A percentile compares a stretch with the other conserved stretches of the same genome.
Conservation (phyloP, 148 eudicot species). For the Fagopyrum homotropicum region DNA sequence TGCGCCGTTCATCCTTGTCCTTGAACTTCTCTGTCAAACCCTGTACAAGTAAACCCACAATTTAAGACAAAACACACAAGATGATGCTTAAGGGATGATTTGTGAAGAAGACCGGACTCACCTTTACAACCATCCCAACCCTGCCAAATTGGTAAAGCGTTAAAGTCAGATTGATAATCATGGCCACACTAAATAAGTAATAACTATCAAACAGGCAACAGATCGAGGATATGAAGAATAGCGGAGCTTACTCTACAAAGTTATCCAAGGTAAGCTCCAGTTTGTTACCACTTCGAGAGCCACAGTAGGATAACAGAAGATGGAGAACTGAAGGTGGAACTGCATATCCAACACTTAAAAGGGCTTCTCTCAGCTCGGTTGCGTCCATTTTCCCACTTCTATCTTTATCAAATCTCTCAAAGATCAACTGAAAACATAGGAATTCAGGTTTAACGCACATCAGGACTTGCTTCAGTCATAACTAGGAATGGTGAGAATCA, state of each 20-base stretch:
- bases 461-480: background rate
- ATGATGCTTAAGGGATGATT: background rate
- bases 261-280: constrained; percentile 56
- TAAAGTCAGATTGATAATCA: background rate
- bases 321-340: constrained; percentile 69
- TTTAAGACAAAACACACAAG: background rate
- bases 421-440: constrained; percentile 40
- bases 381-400: constrained; percentile 63
- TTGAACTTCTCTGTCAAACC: constrained; percentile 84
- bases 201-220: background rate
- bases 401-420: constrained; percentile 71
- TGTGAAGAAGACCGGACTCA: constrained; percentile 15
- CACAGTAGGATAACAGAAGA: constrained; percentile 52
- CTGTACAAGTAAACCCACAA: constrained; percentile 24
- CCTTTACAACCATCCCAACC: constrained; percentile 78
- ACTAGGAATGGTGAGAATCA: background rate
- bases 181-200: background rate
- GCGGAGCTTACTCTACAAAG: constrained; percentile 61
- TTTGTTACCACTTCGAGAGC: constrained; percentile 37
- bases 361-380: constrained; percentile 57
- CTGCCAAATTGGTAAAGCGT: constrained; percentile 26
- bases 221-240: background rate
- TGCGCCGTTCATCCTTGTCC: constrained; percentile 61
- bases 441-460: background rate
- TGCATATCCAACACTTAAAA: constrained; percentile 59